Percentiles rank a stretch among this genome's conserved stretches.
Conservation (phyloP, 176 grass and related monocot species). For the Elaeis guineensis region DNA sequence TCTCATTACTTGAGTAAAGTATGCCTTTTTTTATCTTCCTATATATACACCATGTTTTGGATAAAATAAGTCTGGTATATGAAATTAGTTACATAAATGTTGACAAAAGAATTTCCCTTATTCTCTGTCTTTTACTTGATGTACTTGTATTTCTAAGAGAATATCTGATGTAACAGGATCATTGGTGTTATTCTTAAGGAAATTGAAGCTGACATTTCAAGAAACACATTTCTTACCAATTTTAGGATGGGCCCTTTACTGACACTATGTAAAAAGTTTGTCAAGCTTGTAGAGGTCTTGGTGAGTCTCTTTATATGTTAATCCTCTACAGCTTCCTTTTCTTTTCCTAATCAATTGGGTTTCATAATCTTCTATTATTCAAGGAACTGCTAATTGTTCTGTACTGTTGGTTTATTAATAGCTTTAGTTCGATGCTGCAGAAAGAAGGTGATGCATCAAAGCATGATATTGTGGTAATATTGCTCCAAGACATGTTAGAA, state of each 20-base stretch:
- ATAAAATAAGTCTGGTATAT: too few species aligned
- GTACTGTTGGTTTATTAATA: not conserved
- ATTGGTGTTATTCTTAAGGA: conserved; percentile 91
- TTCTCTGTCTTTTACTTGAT: too few species aligned
- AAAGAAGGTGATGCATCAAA: conserved; percentile 80
- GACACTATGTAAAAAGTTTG: conserved; percentile 83
- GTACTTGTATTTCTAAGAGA: not conserved
- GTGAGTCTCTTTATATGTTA: conserved; percentile 31
- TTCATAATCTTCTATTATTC: too few species aligned
- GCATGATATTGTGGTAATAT: conserved; percentile 59
- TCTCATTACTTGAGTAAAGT: too few species aligned
- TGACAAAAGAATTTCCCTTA: too few species aligned
- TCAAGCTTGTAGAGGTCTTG: conserved; percentile 83
- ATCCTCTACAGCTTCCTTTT: too few species aligned
- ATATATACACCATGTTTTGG: too few species aligned
- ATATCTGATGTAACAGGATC: conserved; percentile 53
- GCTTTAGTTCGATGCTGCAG: conserved; percentile 28
- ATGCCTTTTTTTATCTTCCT: too few species aligned
- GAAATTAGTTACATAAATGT: too few species aligned
- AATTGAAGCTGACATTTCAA: conserved; percentile 78
- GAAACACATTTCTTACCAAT: conserved; percentile 86
- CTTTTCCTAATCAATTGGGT: too few species aligned
- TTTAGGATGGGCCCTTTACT: conserved; percentile 84
- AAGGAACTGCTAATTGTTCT: too few species aligned
- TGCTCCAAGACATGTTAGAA: conserved; percentile 98